phyloP scores from a whole-genome alignment of 139 green algal genomes.

The Pleodorina starrii region DNA sequence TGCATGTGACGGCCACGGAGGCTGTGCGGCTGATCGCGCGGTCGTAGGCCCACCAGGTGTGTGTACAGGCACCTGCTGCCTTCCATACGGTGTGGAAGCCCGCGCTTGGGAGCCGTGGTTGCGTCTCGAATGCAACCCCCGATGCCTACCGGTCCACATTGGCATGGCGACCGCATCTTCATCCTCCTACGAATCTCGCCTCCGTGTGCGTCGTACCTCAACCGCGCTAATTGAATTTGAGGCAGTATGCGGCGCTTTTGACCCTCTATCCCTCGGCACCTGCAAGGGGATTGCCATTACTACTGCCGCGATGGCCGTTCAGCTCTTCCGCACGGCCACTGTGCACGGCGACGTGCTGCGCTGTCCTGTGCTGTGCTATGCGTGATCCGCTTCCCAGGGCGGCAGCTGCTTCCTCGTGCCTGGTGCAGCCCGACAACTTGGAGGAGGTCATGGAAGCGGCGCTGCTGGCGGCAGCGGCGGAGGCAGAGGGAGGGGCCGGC shows the following conservation, averaged over 20 bases:
- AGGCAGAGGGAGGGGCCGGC: background rate
- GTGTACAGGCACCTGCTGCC: too few relatives aligned
- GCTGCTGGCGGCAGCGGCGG: background rate
- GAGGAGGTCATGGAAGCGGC: conserved; percentile 10
- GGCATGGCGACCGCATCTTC: background rate
- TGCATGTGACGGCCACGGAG: too few relatives aligned
- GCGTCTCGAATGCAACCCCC: background rate
- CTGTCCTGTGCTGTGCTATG: background rate
- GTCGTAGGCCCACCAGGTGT: too few relatives aligned
- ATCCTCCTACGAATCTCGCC: background rate
- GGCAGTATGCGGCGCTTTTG: background rate
- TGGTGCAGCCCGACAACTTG: background rate
- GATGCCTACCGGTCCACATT: background rate
- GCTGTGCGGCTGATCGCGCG: too few relatives aligned
- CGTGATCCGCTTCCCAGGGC: background rate
- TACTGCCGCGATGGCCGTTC: background rate
- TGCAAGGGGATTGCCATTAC: background rate
- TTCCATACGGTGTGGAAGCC: too few relatives aligned
- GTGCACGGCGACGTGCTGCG: background rate
- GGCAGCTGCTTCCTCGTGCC: background rate
- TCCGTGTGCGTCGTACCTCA: background rate
- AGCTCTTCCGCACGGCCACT: background rate
- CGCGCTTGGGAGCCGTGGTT: background rate
- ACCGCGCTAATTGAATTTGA: background rate
- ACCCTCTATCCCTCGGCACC: background rate